These are phyloP conservation scores for Hemisphaericaspora lyxosophila DNA, from an alignment of 1,139 yeast genomes.

Conservation along the genomic window DNA sequence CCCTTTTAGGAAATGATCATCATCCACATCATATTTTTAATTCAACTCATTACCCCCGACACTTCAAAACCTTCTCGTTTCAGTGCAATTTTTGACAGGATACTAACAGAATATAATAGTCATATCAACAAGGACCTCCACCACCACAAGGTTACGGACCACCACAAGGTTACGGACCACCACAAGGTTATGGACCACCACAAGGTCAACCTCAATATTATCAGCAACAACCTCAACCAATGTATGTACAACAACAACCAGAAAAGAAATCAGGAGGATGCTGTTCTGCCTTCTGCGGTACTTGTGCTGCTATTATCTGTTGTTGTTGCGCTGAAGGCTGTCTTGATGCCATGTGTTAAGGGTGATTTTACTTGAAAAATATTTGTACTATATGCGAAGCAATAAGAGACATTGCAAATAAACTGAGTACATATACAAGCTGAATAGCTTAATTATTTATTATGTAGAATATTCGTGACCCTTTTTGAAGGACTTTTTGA, in stretches of 20 bases:
- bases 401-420: too few species aligned
- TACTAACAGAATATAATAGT: slow-evolving; percentile 9
- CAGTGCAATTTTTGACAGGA: not conserved
- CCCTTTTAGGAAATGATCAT: too few species aligned
- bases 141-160: slow-evolving; percentile 34
- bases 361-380: too few species aligned
- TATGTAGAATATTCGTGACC: too few species aligned
- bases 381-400: too few species aligned
- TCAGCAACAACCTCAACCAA: slow-evolving; percentile 43
- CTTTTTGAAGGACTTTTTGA: too few species aligned
- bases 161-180: slow-evolving; percentile 21
- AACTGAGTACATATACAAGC: too few species aligned
- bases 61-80: too few species aligned
- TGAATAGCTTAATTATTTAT: too few species aligned
- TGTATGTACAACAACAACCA: slow-evolving; percentile 43
- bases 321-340: slow-evolving; percentile 44
- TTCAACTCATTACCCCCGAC: too few species aligned
- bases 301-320: slow-evolving; percentile 44
- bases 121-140: slow-evolving; percentile 32
- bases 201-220: slow-evolving; percentile 32
- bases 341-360: slow-evolving; percentile 12
- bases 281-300: slow-evolving; percentile 41
- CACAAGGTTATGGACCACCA: slow-evolving; percentile 31
- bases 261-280: slow-evolving; percentile 34
- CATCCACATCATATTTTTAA: too few species aligned